Base-by-base conservation (phyloP, 352 stramenopile species). In the Peronospora belbahrii region DNA sequence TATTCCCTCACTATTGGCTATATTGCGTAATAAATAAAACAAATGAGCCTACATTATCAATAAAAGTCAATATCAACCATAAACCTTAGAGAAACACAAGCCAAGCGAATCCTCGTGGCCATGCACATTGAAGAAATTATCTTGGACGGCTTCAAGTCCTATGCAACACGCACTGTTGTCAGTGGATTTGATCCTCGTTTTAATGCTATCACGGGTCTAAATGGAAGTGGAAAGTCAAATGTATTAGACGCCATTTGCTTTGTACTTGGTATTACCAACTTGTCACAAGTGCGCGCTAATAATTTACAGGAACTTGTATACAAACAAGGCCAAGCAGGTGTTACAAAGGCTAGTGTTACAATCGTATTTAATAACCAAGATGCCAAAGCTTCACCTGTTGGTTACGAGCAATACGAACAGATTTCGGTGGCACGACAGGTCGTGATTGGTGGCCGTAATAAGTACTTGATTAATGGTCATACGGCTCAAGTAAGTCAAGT, bases 121-220 rank as follows among this genome's bases (percentile, higher is more conserved):
- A 99, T 99, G 97, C 87, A 97, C 67, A 97, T 99, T 61, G 90
- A 99, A 67, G 94, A 99, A 80, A 97, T 99, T 61, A 97, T 99
- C 50, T 87, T 99, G 53, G 97, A 99, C 67, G 97, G 97, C 9
- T 99, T 99, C 84, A 99, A 99, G 84, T 98, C 94, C 58, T 99
- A 99, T 74, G 96, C 97, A 48, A 97, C 90, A 62, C 85, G 95
- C 52, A 99, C 96, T 22, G 95, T 99, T 14, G 89, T 99, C 57
- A 96, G 93, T 42, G 96, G 96, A 31, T 99, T 99, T 62, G 97
- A 99, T 67, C 86, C 87, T 32, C 88, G 97, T 56, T 99, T 99
- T 72, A 99, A 99, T 65, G 97, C 97, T 45, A 99, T 99, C 63
- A 99, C 96, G 42, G 97, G 97, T 5, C 78, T 99, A 36, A 99